Evolutionary conservation across 176 grass and related monocot genomes (phyloP).

Genomic region (Bolboschoenus planiculmis): DNA sequence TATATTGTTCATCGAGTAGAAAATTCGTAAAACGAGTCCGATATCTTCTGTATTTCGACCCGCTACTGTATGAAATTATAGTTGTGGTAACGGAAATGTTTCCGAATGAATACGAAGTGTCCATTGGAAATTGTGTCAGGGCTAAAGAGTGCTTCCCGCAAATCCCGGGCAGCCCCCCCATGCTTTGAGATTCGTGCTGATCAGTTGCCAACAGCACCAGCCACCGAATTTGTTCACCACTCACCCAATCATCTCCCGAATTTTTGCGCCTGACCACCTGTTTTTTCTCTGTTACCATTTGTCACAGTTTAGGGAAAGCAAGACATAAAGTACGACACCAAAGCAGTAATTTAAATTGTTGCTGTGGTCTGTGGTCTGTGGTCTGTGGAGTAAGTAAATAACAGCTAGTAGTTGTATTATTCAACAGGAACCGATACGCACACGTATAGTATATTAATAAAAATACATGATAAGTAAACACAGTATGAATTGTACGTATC

Average conservation of each 20-base stretch:
- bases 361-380: background rate
- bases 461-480: no score
- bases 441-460: no score
- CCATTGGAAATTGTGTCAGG: slow-evolving; percentile 8
- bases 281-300: background rate
- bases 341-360: background rate
- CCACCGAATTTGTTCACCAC: slow-evolving; percentile 16
- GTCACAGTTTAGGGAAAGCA: background rate
- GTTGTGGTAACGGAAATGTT: background rate
- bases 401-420: background rate
- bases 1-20: background rate
- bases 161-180: background rate
- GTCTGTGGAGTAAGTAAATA: background rate
- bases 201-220: slow-evolving; percentile 6
- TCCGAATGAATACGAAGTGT: background rate
- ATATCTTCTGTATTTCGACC: rapidly evolving
- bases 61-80: background rate
- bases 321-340: background rate
- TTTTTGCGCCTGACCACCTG: background rate
- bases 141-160: slow-evolving; percentile 5
- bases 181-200: slow-evolving; percentile 16
- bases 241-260: background rate
- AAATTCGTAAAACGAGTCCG: background rate
- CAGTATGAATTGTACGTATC: no score
- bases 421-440: background rate